Evolutionary conservation across 371 early-diverging fungal species (phyloP), one percentile per base, ranked within the genome.

Genomic region (Rhizopus delemar): DNA sequence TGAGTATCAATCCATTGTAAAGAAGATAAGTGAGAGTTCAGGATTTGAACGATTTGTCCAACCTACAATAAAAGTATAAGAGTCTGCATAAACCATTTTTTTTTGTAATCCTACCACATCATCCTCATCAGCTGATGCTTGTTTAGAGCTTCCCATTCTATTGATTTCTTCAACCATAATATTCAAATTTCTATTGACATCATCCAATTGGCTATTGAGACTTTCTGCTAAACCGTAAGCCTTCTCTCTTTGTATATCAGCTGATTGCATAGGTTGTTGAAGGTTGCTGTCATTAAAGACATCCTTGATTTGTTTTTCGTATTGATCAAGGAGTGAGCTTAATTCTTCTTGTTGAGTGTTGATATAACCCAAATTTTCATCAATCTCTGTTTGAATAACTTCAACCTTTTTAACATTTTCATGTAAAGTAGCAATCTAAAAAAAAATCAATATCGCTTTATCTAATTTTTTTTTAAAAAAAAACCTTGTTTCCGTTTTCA

Each of bases 111-210:
- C 52, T 62, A 62, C 69, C 35, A 63, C 69, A 59, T 76, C 68
- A 60, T 81, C 80, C 29, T 74, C 78, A 33, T 74, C 74, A 34
- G 63, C 79, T 41, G 77, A 65, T 2, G 61, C 66, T 32, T 66
- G 65, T 51, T 69, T 69, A 5, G 80, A 63, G n/a, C 68, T 73
- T 22, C 69, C 77, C 53, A 83, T 73, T 59, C 79, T 80, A 66
- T 97, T 97, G 56, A 95, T 86, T 48, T 96, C 94, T 33, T 90
- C 90, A 54, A 97, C 89, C 74, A 97, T 87, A 48, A 78, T 77
- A 34, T 85, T 82, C 58, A 97, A 69, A 56, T 90, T 89, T 46
- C 84, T 74, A 34, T 83, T 82, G 77, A 97, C 88, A 60, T 92
- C 93, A 62, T 95, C 94, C 60, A 97, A 73, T 65, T 95, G 93